Evolutionary conservation across 345 rosid genomes (phyloP).

Genomic region (Eutrema yunnanense): DNA sequence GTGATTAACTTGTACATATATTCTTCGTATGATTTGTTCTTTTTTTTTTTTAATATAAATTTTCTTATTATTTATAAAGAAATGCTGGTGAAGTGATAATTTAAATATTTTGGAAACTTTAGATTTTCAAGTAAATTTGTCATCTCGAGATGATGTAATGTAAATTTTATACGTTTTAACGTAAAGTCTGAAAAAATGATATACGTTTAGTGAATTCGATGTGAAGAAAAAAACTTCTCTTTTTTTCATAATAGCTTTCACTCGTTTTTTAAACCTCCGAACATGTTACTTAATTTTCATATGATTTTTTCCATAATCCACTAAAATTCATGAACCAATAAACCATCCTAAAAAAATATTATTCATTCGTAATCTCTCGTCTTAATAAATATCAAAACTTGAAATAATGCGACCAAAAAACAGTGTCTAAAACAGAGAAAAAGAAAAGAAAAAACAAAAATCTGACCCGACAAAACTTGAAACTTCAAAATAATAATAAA

Average conservation of each 20-base stretch:
- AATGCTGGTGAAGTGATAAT: neutral
- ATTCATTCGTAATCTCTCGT: neutral
- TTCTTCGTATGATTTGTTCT: neutral
- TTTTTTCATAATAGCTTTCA: too few relatives aligned
- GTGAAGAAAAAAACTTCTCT: too few relatives aligned
- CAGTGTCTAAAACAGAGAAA: neutral
- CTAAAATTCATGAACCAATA: too few relatives aligned
- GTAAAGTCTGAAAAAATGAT: neutral
- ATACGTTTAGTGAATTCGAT: neutral
- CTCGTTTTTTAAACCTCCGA: too few relatives aligned
- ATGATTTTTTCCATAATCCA: too few relatives aligned
- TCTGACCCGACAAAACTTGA: neutral
- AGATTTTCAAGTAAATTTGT: neutral
- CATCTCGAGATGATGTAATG: neutral
- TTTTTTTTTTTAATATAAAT: neutral
- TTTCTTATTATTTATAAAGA: neutral
- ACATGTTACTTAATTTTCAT: too few relatives aligned
- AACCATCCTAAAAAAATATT: neutral
- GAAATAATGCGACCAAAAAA: neutral
- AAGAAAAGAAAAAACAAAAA: neutral
- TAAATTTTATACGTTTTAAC: neutral
- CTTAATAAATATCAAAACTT: neutral
- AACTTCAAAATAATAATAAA: neutral
- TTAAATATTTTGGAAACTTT: neutral
- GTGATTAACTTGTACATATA: constrained; percentile 18